Conservation (phyloP, 192 early-diverging fungal genomes). For the Coemansia reversa region DNA sequence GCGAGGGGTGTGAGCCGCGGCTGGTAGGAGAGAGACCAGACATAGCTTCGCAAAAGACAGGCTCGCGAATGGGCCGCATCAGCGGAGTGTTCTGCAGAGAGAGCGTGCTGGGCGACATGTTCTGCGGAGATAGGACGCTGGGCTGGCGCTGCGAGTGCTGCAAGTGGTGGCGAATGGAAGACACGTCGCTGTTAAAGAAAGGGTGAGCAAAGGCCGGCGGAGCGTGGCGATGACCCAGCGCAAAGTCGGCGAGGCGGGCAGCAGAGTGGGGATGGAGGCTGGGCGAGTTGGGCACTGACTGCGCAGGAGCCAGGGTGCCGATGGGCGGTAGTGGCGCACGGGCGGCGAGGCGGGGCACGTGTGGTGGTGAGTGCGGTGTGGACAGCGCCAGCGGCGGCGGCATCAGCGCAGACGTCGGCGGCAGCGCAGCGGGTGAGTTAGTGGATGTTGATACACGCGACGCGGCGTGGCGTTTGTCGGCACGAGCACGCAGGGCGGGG, state of each 20-base stretch:
- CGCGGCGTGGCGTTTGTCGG: conserved; percentile 8
- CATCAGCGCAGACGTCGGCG: conserved; percentile 7
- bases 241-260: conserved; percentile 1
- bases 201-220: conserved; percentile 10
- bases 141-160: conserved; percentile 20
- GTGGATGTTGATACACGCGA: conserved; percentile 1
- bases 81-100: conserved; percentile 45
- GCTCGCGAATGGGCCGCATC: conserved; percentile 23
- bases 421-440: conserved; percentile 26
- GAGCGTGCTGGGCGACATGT: conserved; percentile 10
- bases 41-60: too few species aligned
- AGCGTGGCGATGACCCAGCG: neutral
- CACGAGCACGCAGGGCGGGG: neutral
- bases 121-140: conserved; percentile 6
- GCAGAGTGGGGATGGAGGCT: conserved; percentile 18
- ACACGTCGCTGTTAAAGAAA: conserved; percentile 46
- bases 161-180: conserved; percentile 48
- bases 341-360: neutral
- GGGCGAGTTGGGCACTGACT: conserved; percentile 54
- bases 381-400: conserved; percentile 7
- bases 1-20: neutral
- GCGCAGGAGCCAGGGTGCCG: conserved; percentile 22
- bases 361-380: conserved; percentile 18
- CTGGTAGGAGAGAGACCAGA: neutral
- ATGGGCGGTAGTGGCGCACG: conserved; percentile 26